Conservation (phyloP, 176 grass and related monocot species). For the Phoenix roebelenii region DNA sequence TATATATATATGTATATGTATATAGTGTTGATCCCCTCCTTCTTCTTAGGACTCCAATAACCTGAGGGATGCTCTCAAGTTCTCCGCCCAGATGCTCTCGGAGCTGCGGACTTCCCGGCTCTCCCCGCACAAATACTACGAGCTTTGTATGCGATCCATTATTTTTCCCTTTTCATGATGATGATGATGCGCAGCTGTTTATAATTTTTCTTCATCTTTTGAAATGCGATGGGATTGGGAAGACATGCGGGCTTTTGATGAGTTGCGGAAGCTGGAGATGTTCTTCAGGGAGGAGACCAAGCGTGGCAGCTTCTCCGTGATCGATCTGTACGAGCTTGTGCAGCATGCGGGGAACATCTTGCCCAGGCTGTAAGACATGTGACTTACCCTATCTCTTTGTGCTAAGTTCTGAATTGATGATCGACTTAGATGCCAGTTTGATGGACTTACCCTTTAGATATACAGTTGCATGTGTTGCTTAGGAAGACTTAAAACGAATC, state of each 20-base stretch:
- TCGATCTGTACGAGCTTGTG: constrained; percentile 93
- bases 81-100: constrained; percentile 98
- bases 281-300: constrained; percentile 94
- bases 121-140: constrained; percentile 96
- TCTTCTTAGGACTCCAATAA: constrained; percentile 76
- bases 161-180: too few relatives aligned
- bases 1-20: not conserved
- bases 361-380: constrained; percentile 70
- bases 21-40: not conserved
- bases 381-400: not conserved
- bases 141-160: constrained; percentile 59
- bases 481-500: too few relatives aligned
- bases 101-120: constrained; percentile 92
- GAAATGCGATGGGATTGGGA: not conserved
- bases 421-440: too few relatives aligned
- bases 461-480: too few relatives aligned
- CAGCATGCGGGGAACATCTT: constrained; percentile 94
- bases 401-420: not conserved
- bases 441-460: too few relatives aligned
- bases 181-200: too few relatives aligned
- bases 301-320: constrained; percentile 68
- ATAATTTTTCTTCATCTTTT: too few relatives aligned
- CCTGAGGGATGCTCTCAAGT: constrained; percentile 95
- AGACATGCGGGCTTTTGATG: constrained; percentile 99
- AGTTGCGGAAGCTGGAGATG: constrained; percentile 95